Percentiles rank a stretch among this genome's conserved stretches.
phyloP scores from a whole-genome alignment of 2,329 filamentous ascomycete genomes.

The Aspergillus calidoustus region DNA sequence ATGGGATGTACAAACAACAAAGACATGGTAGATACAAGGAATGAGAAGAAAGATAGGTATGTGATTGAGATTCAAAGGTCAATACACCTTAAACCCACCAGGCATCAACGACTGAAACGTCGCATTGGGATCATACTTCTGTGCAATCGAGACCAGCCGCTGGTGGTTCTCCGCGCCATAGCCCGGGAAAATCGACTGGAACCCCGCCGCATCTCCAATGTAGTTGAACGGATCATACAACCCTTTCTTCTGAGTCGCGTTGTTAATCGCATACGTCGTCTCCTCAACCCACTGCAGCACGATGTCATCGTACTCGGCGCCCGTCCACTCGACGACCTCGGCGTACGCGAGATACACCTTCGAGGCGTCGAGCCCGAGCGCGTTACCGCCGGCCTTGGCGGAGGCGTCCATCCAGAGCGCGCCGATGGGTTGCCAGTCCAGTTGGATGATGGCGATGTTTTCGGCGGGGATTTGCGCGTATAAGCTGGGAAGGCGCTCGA shows the following conservation, averaged over 20 bases:
- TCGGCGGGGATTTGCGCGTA: conserved; percentile 38
- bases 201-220: conserved; percentile 40
- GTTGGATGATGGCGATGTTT: conserved; percentile 48
- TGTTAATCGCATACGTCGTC: conserved; percentile 37
- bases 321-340: conserved; percentile 43
- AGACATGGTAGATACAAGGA: not conserved
- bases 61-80: not conserved
- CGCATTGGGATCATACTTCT: conserved; percentile 43
- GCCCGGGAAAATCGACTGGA: conserved; percentile 40
- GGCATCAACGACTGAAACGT: conserved; percentile 45
- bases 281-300: conserved; percentile 40
- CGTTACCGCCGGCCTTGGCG: conserved; percentile 30
- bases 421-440: conserved; percentile 45
- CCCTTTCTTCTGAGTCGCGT: conserved; percentile 30
- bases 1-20: not conserved
- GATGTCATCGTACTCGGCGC: conserved; percentile 30
- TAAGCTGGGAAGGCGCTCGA: conserved; percentile 45
- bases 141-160: conserved; percentile 35
- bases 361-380: conserved; percentile 33
- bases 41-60: not conserved
- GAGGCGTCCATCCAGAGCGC: conserved; percentile 42
- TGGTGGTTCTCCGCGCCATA: conserved; percentile 42
- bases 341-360: conserved; percentile 47
- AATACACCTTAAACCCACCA: conserved; percentile 46
- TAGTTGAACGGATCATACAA: conserved; percentile 40